Base-by-base conservation (phyloP, 2,329 filamentous ascomycete genomes). In the Sclerotinia borealis region DNA sequence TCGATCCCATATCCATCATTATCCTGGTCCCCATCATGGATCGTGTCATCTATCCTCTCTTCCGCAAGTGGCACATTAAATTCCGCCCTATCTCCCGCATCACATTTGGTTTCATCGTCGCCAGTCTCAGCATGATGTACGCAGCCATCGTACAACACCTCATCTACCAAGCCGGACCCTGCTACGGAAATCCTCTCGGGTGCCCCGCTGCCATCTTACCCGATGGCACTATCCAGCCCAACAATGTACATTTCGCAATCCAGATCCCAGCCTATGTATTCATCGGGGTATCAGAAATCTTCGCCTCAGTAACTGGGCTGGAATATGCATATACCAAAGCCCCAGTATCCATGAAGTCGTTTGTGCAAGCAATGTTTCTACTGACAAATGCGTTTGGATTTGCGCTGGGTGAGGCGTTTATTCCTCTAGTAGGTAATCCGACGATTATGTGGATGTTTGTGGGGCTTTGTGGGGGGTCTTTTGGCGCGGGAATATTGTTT, bases 241-340 rank as follows among this genome's bases (percentile, higher is more conserved):
- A 73, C 19, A 5, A 61, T 6, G 29, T 61, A 0, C 59, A 61
- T 61, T 72, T 74, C 34, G 75, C 82, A 3, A 75, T 80, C 11
- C 82, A 84, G 73, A 79, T 75, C 29, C 75, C 83, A 15, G 68
- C 73, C 0, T 76, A 75, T 62, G 75, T 83, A 15, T 75, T 86
- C 6, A 78, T 82, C 51, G 83, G 79, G 64, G 78, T 84, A 66
- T 83, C 81, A 0, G 83, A 85, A 72, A 84, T 85, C 68, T 82
- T 85, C 68, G 79, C 81, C 2, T 82, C 79, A 15, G 79, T 85
- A 58, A 85, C 83, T 1, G 86, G 86, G 3, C 84, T 89, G 67
- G 89, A 92, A 74, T 91, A 91, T 67, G 89, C 90, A 49, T 92
- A 87, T 77, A 88, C 86, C 73, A 91, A 91, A 77, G 88, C 89